Percentiles rank a stretch among this genome's conserved stretches.
Evolutionary conservation across 257 asterid genomes (phyloP).

Genomic region (Eustoma russellianum): DNA sequence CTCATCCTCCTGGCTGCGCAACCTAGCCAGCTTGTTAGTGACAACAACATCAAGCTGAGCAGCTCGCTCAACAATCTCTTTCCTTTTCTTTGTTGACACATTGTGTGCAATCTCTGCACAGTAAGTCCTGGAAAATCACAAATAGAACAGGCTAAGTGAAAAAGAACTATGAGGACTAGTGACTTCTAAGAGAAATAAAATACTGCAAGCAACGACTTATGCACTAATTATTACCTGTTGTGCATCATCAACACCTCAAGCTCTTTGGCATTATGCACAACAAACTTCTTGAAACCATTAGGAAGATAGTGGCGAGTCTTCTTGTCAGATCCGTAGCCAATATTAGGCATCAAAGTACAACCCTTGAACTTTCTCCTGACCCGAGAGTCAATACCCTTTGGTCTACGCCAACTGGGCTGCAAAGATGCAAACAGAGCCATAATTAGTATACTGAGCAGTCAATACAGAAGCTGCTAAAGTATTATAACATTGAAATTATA

Average conservation of each 20-base stretch:
- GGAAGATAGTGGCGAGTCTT: conserved; percentile 61
- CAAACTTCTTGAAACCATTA: conserved; percentile 57
- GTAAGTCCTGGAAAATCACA: conserved; percentile 24
- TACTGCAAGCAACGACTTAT: not conserved
- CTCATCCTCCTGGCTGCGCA: conserved; percentile 70
- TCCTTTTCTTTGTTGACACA: conserved; percentile 51
- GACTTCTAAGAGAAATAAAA: no score
- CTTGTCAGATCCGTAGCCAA: conserved; percentile 69
- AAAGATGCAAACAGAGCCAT: not conserved
- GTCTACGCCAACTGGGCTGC: conserved; percentile 61
- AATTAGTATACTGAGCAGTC: not conserved
- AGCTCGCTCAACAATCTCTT: conserved; percentile 53
- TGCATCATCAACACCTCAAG: conserved; percentile 71
- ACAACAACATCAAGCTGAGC: conserved; percentile 60
- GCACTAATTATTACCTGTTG: conserved; percentile 45
- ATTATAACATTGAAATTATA: no score
- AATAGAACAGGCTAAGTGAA: not conserved
- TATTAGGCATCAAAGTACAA: conserved; percentile 59
- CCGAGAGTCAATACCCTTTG: conserved; percentile 70
- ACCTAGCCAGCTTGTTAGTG: conserved; percentile 64
- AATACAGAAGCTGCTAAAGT: not conserved
- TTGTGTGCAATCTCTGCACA: conserved; percentile 72
- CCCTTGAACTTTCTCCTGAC: conserved; percentile 76
- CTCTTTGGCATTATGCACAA: conserved; percentile 51
- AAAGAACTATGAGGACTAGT: no score